Base-by-base conservation (phyloP, 306 rosid genomes). In the Senna tora region DNA sequence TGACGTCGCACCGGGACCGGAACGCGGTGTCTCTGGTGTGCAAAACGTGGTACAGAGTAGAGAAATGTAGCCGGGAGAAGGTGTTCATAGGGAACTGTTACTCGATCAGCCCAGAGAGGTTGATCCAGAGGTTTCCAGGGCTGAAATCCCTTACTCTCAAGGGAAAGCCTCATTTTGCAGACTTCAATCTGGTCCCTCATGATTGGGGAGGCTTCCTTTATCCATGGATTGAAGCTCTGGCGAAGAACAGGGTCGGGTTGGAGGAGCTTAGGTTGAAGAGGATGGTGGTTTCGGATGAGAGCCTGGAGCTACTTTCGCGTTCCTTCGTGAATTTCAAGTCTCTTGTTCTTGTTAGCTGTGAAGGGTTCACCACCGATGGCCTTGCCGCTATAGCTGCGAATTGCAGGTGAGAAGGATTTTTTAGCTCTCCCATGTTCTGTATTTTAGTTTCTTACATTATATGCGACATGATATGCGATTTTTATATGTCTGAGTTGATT, bases 151-250 rank as follows among this genome's bases (percentile, higher is more conserved):
- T 93, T 8, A 89, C 94, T 77, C 74, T 93, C 75, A 93, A 93
- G 63, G 97, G 97, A 5, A 87, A 89, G 55, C 98, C 97, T 76
- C 98, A 89, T 88, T 93, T 93, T 63, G 97, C 97, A 0, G 97
- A 93, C 83, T 91, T 93, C 83, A 91, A 87, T 85, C 67, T 90
- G 87, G 97, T 93, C 13, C 98, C 97, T 21, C 52, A 77, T 51
- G 96, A 77, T 14, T 94, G 97, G 97, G 97, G 98, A 10, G 97
- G 94, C 52, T 86, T 73, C 49, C 77, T 89, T 42, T 42, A 66
- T 42, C 96, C 96, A 13, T 94, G 98, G 98, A 86, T 94, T 83
- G 88, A 89, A 68, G 87, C 86, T n/a, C 72, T 94, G 6, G 92
- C 87, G 0, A 80, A 69, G 47, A 63, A 63, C 17, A 69, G 75